Evolutionary conservation across 177 flowering plant species (phyloP), one percentile per base, ranked within the genome.

Genomic region (Tripterygium wilfordii): DNA sequence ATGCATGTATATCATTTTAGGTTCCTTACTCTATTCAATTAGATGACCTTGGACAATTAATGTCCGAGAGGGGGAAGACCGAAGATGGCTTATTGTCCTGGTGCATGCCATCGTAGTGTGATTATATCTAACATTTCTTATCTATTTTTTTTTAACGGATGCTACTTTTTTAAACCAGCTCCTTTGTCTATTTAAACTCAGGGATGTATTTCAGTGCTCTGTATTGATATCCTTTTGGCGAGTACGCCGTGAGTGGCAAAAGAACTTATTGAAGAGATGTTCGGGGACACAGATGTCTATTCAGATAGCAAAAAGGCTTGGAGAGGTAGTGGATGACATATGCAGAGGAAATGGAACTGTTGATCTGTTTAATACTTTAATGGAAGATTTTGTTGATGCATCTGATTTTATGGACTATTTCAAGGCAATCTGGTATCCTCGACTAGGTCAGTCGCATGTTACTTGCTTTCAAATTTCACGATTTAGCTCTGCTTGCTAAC

Each of bases 221-320:
- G 73, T 85, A 6, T 63, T 83, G 61, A 51, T 91, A 25, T 62
- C 76, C 65, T 77, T 78, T 60, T 88, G 96, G 96, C 74, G 94
- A 24, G 75, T 82, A 26, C 94, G 96, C 15, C 99, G 83, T 74
- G 80, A 92, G 25, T 94, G 97, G 97, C 97, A 85, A 48, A 89
- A 85, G 70, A 82, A 85, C 64, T 57, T 94, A 36, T 55, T 84
- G 5, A 72, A 78, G 68, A 77, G 66, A 64, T 84, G 96, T 66
- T 27, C 61, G 26, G 78, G 74, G 10, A 54, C 51, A 37, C 76
- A 72, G 45, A 65, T 46, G 57, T 67, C 83, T 41, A 68, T 58
- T 22, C 76, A 78, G 62, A 68, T 94, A 29, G 71, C 71, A 9
- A 77, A 64, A 54, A 64, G 51, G 49, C 82, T 94, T 56, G 88